Evolutionary conservation across 257 asterid species (phyloP).

Genomic region (Jaltomata sinuosa): DNA sequence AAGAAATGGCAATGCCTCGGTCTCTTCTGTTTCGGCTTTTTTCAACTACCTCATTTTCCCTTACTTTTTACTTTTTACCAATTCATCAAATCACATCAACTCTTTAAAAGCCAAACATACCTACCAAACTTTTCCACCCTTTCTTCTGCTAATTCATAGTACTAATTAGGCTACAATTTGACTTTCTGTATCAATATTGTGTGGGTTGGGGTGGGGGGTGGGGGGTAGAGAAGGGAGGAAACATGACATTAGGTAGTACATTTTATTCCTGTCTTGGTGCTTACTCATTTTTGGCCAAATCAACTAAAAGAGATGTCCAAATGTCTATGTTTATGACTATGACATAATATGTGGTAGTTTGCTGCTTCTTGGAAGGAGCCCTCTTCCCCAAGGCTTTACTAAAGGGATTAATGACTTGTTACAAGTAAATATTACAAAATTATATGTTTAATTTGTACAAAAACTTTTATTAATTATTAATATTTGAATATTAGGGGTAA

Average conservation of each 20-base stretch:
- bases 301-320: background rate
- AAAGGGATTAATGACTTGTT: background rate
- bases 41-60: background rate
- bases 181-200: background rate
- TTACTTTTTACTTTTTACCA: background rate
- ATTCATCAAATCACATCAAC: background rate
- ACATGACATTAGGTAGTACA: background rate
- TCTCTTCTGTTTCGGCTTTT: background rate
- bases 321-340: background rate
- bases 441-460: background rate
- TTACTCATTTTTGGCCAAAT: background rate
- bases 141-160: background rate
- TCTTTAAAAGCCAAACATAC: background rate
- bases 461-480: too few relatives aligned
- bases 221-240: background rate
- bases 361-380: background rate
- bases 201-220: background rate
- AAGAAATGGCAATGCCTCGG: background rate
- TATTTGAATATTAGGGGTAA: too few relatives aligned
- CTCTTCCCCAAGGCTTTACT: background rate
- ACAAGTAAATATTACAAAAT: background rate
- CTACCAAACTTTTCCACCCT: background rate
- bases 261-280: background rate
- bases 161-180: background rate
- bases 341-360: background rate